Evolutionary conservation across 768 basidiomycete species (phyloP).

Genomic region (Mycena epipterygia): DNA sequence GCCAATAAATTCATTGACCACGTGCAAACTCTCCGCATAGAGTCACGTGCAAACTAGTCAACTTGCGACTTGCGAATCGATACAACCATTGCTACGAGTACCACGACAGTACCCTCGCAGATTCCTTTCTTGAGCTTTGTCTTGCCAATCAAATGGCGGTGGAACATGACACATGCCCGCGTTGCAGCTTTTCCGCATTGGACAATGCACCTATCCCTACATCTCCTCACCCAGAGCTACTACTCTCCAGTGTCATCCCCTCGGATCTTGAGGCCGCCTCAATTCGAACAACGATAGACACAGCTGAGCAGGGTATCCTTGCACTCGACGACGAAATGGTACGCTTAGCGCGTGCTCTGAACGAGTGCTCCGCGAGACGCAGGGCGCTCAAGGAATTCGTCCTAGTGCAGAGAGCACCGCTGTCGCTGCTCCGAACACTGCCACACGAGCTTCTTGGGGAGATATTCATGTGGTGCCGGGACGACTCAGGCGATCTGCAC

Average conservation of each 20-base stretch:
- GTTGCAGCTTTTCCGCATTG: not conserved
- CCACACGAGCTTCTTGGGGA: not conserved
- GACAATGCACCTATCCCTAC: not conserved
- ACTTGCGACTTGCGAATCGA: no score
- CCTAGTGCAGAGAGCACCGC: not conserved
- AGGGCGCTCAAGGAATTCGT: not conserved
- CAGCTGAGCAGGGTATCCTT: not conserved
- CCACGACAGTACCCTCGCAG: no score
- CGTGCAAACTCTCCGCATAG: conserved; percentile 18
- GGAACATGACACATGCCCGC: not conserved
- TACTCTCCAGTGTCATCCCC: not conserved
- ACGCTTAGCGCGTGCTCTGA: not conserved
- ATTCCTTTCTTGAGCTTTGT: no score
- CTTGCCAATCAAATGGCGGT: no score
- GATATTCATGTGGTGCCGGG: not conserved
- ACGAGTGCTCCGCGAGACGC: conserved; percentile 1
- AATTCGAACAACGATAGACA: not conserved
- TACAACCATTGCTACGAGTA: no score
- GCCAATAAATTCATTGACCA: not conserved
- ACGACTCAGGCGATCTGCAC: not conserved
- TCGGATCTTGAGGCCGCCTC: not conserved
- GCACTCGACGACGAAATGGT: not conserved
- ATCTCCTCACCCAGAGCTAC: conserved; percentile 7
- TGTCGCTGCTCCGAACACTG: not conserved
- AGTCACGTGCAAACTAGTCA: no score